A percentile compares a stretch with the other conserved stretches of the same genome.
Conservation (phyloP, 2,329 filamentous ascomycete genomes). For the Colletotrichum melonis region DNA sequence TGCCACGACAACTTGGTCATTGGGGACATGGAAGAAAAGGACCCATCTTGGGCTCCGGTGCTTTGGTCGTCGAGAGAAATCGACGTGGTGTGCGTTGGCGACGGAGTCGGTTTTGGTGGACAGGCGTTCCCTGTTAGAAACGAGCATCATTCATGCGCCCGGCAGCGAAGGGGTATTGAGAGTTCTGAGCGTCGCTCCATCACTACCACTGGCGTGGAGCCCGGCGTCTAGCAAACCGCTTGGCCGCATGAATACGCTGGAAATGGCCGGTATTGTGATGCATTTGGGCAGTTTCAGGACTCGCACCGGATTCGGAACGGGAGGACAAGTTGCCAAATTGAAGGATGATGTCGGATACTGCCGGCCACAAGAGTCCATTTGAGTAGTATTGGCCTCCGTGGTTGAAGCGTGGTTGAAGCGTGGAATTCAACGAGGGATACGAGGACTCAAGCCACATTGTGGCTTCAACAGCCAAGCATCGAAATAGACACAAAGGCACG, state of each 20-base stretch:
- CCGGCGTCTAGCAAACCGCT: conserved; percentile 24
- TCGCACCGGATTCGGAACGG: background rate
- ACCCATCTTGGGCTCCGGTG: background rate
- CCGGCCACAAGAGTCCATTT: background rate
- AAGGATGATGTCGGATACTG: background rate
- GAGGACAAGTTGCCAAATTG: background rate
- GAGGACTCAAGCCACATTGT: background rate
- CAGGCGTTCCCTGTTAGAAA: conserved; percentile 31
- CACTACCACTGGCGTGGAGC: conserved; percentile 16
- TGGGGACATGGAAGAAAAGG: background rate
- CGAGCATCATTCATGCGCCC: conserved; percentile 32
- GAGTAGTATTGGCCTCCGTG: background rate
- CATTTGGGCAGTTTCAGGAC: conserved; percentile 26
- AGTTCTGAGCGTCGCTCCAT: conserved; percentile 8
- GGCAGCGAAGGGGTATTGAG: background rate
- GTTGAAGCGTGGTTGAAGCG: background rate
- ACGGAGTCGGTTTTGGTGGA: background rate
- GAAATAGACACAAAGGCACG: too few species aligned
- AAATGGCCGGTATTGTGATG: conserved; percentile 14
- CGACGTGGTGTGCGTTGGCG: conserved; percentile 16
- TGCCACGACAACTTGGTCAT: conserved; percentile 19
- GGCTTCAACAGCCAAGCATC: background rate
- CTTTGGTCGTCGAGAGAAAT: background rate
- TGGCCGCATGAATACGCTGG: conserved; percentile 30
- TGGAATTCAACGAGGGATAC: background rate